These are phyloP conservation scores for Plantago ovata DNA, from an alignment of 257 asterid species.

Conservation along the genomic window DNA sequence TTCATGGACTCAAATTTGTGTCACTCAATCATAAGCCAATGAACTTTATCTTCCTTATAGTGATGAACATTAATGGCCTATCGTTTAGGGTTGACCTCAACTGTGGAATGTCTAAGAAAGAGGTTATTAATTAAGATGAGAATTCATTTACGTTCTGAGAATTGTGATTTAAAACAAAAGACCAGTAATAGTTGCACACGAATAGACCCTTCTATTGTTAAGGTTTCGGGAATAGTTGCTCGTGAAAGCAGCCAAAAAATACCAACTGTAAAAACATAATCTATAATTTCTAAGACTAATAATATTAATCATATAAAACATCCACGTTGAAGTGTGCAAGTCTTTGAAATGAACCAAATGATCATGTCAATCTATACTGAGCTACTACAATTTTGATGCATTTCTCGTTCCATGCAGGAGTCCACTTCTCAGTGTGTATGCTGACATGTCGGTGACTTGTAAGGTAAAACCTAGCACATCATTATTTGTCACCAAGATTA, in stretches of 20 bases:
- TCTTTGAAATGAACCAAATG: neutral
- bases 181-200: neutral
- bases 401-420: constrained; percentile 60
- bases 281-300: neutral
- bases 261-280: neutral
- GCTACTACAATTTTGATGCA: constrained; percentile 6
- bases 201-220: no score
- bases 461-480: constrained; percentile 49
- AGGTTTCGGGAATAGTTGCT: no score
- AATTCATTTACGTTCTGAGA: neutral
- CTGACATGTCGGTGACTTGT: constrained; percentile 98
- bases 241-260: neutral
- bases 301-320: neutral
- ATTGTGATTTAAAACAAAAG: neutral
- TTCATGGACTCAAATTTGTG: no score
- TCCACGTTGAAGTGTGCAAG: neutral
- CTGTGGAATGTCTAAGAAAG: neutral
- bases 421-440: constrained; percentile 93
- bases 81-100: neutral
- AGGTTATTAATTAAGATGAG: neutral
- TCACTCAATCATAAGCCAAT: no score
- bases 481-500: constrained; percentile 8
- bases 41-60: neutral
- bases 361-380: neutral
- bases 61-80: neutral